Evolutionary conservation across 306 rosid genomes (phyloP), one percentile per base, ranked within the genome.

Genomic region (Acacia confusa): DNA sequence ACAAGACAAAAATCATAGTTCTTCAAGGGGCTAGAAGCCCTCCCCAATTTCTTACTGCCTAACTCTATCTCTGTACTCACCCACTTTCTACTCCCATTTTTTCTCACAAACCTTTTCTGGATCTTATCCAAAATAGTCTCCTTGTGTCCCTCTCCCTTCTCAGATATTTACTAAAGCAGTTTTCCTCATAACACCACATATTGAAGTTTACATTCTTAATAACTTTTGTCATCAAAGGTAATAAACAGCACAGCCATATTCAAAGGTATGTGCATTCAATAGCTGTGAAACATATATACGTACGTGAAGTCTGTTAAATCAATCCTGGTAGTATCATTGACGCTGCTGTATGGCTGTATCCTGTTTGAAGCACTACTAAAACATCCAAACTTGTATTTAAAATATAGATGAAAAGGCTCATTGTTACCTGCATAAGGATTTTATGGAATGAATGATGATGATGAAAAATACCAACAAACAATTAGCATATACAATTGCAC

Each of bases 271-370:
- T 22, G 13, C 75, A 78, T 27, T 74, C 13, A 78, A 83, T 41
- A 66, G 77, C 53, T 55, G 30, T 6, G 36, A 61, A 41, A 45
- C 80, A 78, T n/a, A 48, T 64, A 73, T 47, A 78, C 97, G 86
- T 88, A 94, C 93, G 98, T 92, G 75, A 94, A 84, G 86, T 94
- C 98, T 17, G 91, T 88, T 76, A 86, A 86, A 83, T 94, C 93
- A 27, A 86, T 81, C 79, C 77, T 82, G 34, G 84, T 10, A 77
- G 85, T 60, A 78, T 82, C 85, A 72, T 9, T 81, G 66, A 28
- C 53, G 85, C 78, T 84, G 87, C 91, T 94, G 83, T 85, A 90
- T 40, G 75, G 81, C 79, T 88, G 90, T 9, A 53, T 19, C 57
- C 40, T 81, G 76, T 84, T 82, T 27, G 84, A 72, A 85, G 77